Percentiles rank a stretch among this genome's conserved stretches.
These are phyloP conservation scores for Candida vartiovaarae DNA, from an alignment of 805 yeast species.

Conservation along the genomic window DNA sequence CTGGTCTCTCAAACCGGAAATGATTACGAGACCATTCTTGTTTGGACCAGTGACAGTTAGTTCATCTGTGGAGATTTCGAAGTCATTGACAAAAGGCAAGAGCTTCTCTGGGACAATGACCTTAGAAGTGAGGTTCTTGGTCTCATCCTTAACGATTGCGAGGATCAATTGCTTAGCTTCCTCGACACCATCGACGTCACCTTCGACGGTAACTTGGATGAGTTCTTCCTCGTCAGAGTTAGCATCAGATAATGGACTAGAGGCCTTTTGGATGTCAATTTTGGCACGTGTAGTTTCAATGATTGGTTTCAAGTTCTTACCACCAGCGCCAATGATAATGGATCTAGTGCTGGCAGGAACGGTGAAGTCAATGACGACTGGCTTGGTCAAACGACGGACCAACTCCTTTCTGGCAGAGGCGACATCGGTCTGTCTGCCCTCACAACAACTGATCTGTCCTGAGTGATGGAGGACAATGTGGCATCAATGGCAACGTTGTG, in stretches of 20 bases:
- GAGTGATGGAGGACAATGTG: slow-evolving; percentile 67
- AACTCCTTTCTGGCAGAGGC: slow-evolving; percentile 67
- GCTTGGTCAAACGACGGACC: slow-evolving; percentile 69
- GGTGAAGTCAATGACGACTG: slow-evolving; percentile 49
- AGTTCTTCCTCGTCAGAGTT: slow-evolving; percentile 49
- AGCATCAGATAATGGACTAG: slow-evolving; percentile 43
- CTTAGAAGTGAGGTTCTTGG: slow-evolving; percentile 47
- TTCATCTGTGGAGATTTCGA: slow-evolving; percentile 24
- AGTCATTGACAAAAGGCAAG: slow-evolving; percentile 27
- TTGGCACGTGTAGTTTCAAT: slow-evolving; percentile 58
- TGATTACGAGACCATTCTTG: slow-evolving; percentile 36
- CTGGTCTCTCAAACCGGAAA: slow-evolving; percentile 67
- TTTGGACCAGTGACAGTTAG: slow-evolving; percentile 26
- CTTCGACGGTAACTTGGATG: slow-evolving; percentile 62
- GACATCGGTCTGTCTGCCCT: slow-evolving; percentile 67
- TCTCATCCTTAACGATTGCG: slow-evolving; percentile 69
- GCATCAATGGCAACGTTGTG: slow-evolving; percentile 71
- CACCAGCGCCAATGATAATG: slow-evolving; percentile 80
- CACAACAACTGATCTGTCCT: slow-evolving; percentile 76
- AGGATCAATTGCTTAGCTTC: slow-evolving; percentile 64
- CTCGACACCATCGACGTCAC: slow-evolving; percentile 78
- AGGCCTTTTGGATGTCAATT: slow-evolving; percentile 55
- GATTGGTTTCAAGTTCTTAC: slow-evolving; percentile 74
- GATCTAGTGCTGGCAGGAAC: slow-evolving; percentile 77
- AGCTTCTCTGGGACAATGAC: slow-evolving; percentile 35